These are phyloP conservation scores for Colletotrichum filicis DNA, from an alignment of 2,329 filamentous ascomycete genomes.

Conservation along the genomic window DNA sequence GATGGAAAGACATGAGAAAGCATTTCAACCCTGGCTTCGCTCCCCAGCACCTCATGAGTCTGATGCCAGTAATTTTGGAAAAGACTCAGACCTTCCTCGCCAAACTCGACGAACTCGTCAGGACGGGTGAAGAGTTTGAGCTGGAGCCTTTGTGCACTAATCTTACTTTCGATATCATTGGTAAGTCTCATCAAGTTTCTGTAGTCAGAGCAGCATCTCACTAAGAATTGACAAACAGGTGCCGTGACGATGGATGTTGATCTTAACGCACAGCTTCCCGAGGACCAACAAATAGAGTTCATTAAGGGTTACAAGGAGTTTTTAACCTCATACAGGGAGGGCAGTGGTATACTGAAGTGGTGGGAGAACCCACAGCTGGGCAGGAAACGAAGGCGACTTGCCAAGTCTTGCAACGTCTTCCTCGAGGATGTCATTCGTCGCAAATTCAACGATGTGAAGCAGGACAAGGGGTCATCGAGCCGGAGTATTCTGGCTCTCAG, in stretches of 20 bases:
- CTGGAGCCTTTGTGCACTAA: conserved; percentile 41
- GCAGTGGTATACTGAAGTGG: conserved; percentile 36
- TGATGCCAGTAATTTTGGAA: conserved; percentile 49
- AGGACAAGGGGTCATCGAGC: conserved; percentile 21
- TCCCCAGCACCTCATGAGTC: conserved; percentile 49
- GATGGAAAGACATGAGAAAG: conserved; percentile 43
- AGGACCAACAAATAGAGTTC: conserved; percentile 40
- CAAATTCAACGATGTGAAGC: conserved; percentile 37
- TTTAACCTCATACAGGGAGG: conserved; percentile 36
- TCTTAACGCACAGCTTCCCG: conserved; percentile 45
- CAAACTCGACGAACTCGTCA: conserved; percentile 19
- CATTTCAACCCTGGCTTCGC: conserved; percentile 51
- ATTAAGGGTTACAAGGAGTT: conserved; percentile 44
- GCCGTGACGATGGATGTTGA: conserved; percentile 48
- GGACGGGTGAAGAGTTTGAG: conserved; percentile 25
- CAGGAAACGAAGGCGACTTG: conserved; percentile 36
- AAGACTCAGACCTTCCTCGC: conserved; percentile 44
- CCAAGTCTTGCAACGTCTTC: conserved; percentile 38
- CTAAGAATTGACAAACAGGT: conserved; percentile 31
- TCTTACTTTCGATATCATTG: conserved; percentile 53
- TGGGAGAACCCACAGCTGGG: conserved; percentile 37
- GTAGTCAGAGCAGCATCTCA: background rate
- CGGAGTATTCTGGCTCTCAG: conserved; percentile 48
- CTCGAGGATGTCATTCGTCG: conserved; percentile 40
- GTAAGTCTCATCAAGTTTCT: background rate